Percentiles rank a stretch among this genome's conserved stretches.
Evolutionary conservation across 805 yeast species (phyloP).

Genomic region (Candida succiphila): DNA sequence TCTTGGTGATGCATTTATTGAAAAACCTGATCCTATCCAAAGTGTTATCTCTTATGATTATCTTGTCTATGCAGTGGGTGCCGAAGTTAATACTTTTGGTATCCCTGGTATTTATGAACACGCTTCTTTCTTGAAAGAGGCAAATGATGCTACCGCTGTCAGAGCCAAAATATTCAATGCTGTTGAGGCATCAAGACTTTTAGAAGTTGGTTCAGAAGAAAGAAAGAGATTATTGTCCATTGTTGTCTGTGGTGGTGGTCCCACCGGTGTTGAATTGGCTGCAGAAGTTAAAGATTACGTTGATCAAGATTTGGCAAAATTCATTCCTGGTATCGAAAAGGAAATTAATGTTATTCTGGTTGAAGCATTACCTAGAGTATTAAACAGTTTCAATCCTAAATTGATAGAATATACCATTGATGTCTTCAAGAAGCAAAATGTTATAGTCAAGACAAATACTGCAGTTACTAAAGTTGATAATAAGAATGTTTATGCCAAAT

Average conservation of each 20-base stretch:
- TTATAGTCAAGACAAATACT: conserved; percentile 71
- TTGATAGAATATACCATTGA: conserved; percentile 71
- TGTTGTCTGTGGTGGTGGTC: conserved; percentile 96
- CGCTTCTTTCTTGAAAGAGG: conserved; percentile 83
- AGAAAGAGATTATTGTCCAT: conserved; percentile 75
- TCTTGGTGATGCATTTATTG: conserved; percentile 41
- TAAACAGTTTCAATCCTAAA: conserved; percentile 60
- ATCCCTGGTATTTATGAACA: conserved; percentile 86
- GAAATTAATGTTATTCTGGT: conserved; percentile 77
- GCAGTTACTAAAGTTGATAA: conserved; percentile 79
- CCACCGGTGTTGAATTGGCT: conserved; percentile 95
- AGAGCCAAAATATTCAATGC: conserved; percentile 75
- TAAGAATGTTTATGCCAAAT: conserved; percentile 58
- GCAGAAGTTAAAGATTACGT: conserved; percentile 92
- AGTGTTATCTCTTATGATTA: conserved; percentile 58
- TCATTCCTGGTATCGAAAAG: conserved; percentile 76
- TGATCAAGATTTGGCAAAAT: conserved; percentile 78
- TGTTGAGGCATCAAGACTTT: conserved; percentile 69
- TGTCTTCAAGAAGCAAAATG: conserved; percentile 55
- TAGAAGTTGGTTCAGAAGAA: conserved; percentile 62
- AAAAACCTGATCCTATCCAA: conserved; percentile 30
- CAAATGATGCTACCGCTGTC: conserved; percentile 75
- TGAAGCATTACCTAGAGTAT: conserved; percentile 85
- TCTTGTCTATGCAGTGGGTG: conserved; percentile 87
- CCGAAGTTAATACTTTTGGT: conserved; percentile 87